Conservation (phyloP, 495 filamentous ascomycete species). For the Penicillium parvum region DNA sequence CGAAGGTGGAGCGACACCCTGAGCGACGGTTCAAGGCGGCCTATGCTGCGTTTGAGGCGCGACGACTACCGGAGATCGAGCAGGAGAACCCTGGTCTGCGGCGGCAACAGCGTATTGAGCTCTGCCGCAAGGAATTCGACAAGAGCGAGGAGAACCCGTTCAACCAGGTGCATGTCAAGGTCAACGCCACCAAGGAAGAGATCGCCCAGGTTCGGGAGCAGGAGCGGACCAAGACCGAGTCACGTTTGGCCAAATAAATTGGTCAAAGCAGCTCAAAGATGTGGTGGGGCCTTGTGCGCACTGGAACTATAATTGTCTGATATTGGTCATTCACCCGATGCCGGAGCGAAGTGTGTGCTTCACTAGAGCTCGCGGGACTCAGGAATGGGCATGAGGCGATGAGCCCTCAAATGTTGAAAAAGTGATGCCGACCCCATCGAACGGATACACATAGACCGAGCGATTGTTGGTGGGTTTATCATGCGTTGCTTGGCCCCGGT, state of each 20-base stretch:
- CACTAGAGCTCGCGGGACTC: no score
- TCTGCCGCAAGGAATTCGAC: slow-evolving; percentile 83
- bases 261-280: no score
- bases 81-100: slow-evolving; percentile 73
- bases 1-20: slow-evolving; percentile 80
- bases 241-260: slow-evolving; percentile 51
- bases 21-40: slow-evolving; percentile 84
- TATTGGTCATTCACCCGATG: no score
- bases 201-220: slow-evolving; percentile 56
- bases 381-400: no score
- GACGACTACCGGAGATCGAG: slow-evolving; percentile 80
- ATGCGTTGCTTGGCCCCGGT: slow-evolving; percentile 2
- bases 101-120: slow-evolving; percentile 72
- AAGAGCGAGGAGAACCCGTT: slow-evolving; percentile 91
- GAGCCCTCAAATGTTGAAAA: no score
- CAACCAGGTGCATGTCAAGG: slow-evolving; percentile 68
- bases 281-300: no score
- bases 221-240: slow-evolving; percentile 74
- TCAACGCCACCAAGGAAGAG: slow-evolving; percentile 78
- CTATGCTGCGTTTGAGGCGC: slow-evolving; percentile 78
- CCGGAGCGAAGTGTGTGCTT: no score
- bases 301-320: no score
- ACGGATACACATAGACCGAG: slow-evolving; percentile 1
- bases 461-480: neutral
- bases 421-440: no score